Evolutionary conservation across 2,329 filamentous ascomycete species (phyloP).

Genomic region (Biscogniauxia sp.): DNA sequence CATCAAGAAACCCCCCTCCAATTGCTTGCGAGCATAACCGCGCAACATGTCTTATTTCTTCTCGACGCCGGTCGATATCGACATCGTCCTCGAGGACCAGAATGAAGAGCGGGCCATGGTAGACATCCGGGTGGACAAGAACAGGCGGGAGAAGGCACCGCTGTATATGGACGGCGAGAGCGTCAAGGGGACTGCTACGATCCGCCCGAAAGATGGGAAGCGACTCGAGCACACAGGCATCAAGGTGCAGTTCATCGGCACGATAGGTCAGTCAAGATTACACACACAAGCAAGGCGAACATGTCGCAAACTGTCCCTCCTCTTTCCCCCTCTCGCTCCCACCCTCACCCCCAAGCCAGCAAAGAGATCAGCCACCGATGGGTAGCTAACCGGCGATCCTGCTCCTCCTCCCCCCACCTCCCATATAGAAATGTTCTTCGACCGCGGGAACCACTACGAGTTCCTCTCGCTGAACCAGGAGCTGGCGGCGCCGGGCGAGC

Average conservation of each 20-base stretch:
- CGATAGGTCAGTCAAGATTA: slow-evolving; percentile 70
- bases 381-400: slow-evolving; percentile 1
- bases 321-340: no score
- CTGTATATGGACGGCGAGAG: slow-evolving; percentile 98
- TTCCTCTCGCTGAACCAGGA: slow-evolving; percentile 97
- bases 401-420: slow-evolving; percentile 3
- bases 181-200: slow-evolving; percentile 92
- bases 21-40: slow-evolving; percentile 7
- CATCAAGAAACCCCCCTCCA: background rate
- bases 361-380: background rate
- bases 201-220: slow-evolving; percentile 97
- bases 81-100: slow-evolving; percentile 87
- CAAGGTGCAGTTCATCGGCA: slow-evolving; percentile 99
- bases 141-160: slow-evolving; percentile 91
- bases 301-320: background rate
- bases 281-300: background rate
- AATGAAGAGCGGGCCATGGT: slow-evolving; percentile 92
- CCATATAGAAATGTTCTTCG: slow-evolving; percentile 93
- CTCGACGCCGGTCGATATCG: slow-evolving; percentile 96
- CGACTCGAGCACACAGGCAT: slow-evolving; percentile 96
- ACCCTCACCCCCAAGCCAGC: background rate
- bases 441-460: slow-evolving; percentile 98
- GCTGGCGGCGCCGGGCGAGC: slow-evolving; percentile 91
- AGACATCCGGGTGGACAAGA: slow-evolving; percentile 98
- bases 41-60: slow-evolving; percentile 90